Base-by-base conservation (phyloP, 768 basidiomycete genomes). In the Gautieria morchelliformis region DNA sequence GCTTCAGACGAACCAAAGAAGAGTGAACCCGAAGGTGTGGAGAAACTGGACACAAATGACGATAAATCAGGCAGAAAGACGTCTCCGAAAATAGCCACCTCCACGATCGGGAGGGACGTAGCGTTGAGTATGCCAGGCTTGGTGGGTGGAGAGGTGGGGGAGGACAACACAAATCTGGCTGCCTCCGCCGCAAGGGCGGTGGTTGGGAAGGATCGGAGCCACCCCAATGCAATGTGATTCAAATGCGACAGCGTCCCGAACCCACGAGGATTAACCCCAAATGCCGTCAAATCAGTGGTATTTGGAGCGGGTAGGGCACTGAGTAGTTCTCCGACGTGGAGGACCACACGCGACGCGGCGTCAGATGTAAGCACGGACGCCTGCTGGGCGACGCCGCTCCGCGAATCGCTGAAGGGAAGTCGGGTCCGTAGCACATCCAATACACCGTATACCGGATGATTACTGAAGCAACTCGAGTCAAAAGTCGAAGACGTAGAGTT, bases 11-110 rank as follows among this genome's bases (percentile, higher is more conserved):
- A 80, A 17, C 84, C 85, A 65, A 85, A 85, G 64, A 84, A 84
- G 39, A 85, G 67, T 1, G 72, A 61, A 9, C 75, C 78, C 27
- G 73, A 71, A 20, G 80, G 66, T 10, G 73, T 74, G 9, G 77
- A 70, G 58, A 84, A 79, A 8, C 80, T 75, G 19, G 82, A 79
- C 22, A 76, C 68, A 7, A 75, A 74, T 35, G 70, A 75, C 37
- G 62, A 61, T 30, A 83, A 65, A 63, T 85, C 84, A 3, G 74
- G 61, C 14, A 66, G 63, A 22, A 57, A 49, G 24, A 85, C 66
- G 14, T 75, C 70, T 6, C 84, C 84, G 64, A 85, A 85, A n/a
- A 85, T 63, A 1, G 82, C 83, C 4, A 84, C 80, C 67, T 85
- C 84, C 37, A 87, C 63, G 1, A 69, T 59, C 22, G 83, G 84